Evolutionary conservation across 352 stramenopile genomes (phyloP).

Genomic region (Blastocystis sp.): DNA sequence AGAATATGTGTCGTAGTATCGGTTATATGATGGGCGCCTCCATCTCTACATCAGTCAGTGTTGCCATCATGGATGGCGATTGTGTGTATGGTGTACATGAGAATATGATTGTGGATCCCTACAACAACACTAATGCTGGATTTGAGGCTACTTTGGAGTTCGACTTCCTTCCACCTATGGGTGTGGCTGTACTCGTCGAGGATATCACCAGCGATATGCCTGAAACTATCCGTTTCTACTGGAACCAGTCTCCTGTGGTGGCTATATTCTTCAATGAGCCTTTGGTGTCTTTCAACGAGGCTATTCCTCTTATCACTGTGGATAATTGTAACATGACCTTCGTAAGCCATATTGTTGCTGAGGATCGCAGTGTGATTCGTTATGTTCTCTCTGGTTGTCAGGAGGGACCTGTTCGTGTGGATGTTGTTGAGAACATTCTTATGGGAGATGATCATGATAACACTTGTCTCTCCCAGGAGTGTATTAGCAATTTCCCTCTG

Average conservation of each 20-base stretch:
- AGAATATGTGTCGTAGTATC: not conserved
- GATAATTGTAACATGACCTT: not conserved
- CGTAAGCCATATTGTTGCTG: not conserved
- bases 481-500: not conserved
- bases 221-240: not conserved
- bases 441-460: slow-evolving; percentile 4
- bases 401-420: not conserved
- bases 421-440: not conserved
- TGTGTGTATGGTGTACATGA: slow-evolving; percentile 7
- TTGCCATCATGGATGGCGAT: slow-evolving; percentile 23
- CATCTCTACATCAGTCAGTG: not conserved
- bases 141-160: slow-evolving; percentile 39
- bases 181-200: not conserved
- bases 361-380: not conserved
- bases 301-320: not conserved
- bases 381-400: not conserved
- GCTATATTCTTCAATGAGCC: slow-evolving; percentile 40
- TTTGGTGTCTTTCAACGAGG: slow-evolving; percentile 7
- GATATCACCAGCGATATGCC: not conserved
- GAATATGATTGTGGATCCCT: not conserved
- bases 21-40: not conserved
- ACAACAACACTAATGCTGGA: not conserved
- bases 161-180: slow-evolving; percentile 7
- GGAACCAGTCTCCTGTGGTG: slow-evolving; percentile 44
- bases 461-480: not conserved